Conservation (phyloP, 352 stramenopile genomes). For the Phytophthora litchii region DNA sequence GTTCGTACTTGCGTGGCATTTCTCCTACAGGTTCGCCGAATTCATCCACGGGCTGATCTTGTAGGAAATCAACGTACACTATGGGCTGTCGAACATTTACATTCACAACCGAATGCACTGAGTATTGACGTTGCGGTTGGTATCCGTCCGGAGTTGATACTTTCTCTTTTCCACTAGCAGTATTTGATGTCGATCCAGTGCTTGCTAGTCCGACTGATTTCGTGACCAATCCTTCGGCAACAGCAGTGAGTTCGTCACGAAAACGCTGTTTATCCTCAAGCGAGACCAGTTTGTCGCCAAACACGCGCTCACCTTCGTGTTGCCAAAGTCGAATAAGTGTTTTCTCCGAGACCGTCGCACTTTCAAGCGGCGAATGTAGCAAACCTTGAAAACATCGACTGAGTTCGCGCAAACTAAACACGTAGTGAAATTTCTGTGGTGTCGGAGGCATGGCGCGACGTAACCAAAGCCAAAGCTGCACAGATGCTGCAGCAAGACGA, state of each 20-base stretch:
- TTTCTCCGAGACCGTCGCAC: conserved; percentile 47
- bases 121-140: conserved; percentile 18
- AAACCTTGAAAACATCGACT: conserved; percentile 84
- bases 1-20: conserved; percentile 86
- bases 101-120: conserved; percentile 15
- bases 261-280: conserved; percentile 79
- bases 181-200: conserved; percentile 7
- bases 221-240: conserved; percentile 51
- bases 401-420: conserved; percentile 81
- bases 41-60: conserved; percentile 83
- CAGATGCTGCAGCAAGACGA: conserved; percentile 52
- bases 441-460: conserved; percentile 71
- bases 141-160: conserved; percentile 4
- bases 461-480: conserved; percentile 77
- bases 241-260: conserved; percentile 52
- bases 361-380: conserved; percentile 61
- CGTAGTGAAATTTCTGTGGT: conserved; percentile 85
- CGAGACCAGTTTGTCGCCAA: conserved; percentile 75
- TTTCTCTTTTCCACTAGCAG: conserved; percentile 32
- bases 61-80: conserved; percentile 88
- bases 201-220: conserved; percentile 9
- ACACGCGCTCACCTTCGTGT: conserved; percentile 86
- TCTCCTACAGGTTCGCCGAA: conserved; percentile 80
- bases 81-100: conserved; percentile 8
- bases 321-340: conserved; percentile 77